phyloP scores from a whole-genome alignment of 2,329 filamentous ascomycete species.

The Hypoxylon sp. region DNA sequence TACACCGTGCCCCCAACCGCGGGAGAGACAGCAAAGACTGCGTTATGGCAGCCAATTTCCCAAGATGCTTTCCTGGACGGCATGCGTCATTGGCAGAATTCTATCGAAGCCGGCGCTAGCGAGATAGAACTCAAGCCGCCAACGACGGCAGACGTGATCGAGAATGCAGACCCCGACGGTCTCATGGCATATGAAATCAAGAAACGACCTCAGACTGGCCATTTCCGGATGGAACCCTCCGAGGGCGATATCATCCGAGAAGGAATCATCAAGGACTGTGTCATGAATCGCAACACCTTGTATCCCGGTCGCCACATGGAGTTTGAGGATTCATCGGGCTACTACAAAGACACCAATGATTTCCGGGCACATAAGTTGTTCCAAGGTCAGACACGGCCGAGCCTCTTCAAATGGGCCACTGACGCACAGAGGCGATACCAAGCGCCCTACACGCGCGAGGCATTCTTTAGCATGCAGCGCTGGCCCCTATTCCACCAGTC shows the following conservation, averaged over 20 bases:
- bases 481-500: conserved; percentile 61
- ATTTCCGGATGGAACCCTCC: not conserved
- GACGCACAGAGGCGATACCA: conserved; percentile 47
- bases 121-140: conserved; percentile 43
- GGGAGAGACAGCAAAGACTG: not conserved
- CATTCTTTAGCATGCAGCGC: conserved; percentile 60
- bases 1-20: conserved; percentile 19
- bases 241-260: conserved; percentile 50
- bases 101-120: conserved; percentile 40
- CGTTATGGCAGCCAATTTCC: conserved; percentile 44
- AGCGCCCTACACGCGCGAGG: conserved; percentile 46
- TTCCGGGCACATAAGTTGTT: conserved; percentile 31
- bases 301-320: conserved; percentile 52
- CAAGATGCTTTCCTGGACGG: conserved; percentile 28
- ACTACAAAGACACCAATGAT: conserved; percentile 7
- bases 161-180: conserved; percentile 48
- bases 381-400: conserved; percentile 42
- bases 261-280: conserved; percentile 58
- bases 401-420: conserved; percentile 51
- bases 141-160: conserved; percentile 48
- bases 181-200: conserved; percentile 32
- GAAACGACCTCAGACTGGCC: conserved; percentile 5
- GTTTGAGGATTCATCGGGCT: conserved; percentile 41
- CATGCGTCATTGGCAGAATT: conserved; percentile 38
- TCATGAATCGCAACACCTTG: conserved; percentile 57